Conservation (phyloP, 768 basidiomycete species). For the Chiua virens region DNA sequence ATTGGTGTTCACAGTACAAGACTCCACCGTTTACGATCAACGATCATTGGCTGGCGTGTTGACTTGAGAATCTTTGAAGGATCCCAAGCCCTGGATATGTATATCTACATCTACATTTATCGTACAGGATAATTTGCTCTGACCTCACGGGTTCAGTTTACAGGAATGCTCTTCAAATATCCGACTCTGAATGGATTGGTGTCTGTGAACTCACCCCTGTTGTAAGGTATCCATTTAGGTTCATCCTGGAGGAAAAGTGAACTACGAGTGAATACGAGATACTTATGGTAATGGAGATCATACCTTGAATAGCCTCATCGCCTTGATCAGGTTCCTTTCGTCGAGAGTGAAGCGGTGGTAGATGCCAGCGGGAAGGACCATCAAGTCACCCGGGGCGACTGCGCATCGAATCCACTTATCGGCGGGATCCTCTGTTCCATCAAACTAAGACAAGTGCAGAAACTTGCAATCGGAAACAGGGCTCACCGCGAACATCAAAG, state of each 20-base stretch:
- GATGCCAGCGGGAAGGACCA: conserved; percentile 89
- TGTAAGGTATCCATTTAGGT: conserved; percentile 85
- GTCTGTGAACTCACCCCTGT: conserved; percentile 63
- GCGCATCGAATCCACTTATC: conserved; percentile 83
- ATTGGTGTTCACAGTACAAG: neutral
- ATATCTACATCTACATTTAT: neutral
- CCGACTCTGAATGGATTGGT: conserved; percentile 57
- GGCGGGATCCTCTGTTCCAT: conserved; percentile 53
- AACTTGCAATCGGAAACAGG: neutral
- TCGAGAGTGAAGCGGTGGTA: conserved; percentile 93
- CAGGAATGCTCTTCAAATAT: conserved; percentile 55
- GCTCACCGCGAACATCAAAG: conserved; percentile 78
- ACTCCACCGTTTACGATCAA: neutral
- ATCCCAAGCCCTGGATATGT: too few species aligned
- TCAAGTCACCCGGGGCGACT: conserved; percentile 74
- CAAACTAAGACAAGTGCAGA: neutral
- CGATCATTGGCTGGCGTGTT: neutral
- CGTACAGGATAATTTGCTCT: neutral
- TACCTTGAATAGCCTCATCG: conserved; percentile 85
- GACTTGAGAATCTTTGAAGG: neutral
- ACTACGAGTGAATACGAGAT: neutral
- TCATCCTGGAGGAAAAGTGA: conserved; percentile 59
- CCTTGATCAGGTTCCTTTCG: conserved; percentile 66
- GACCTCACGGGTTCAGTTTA: conserved; percentile 20
- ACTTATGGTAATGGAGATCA: conserved; percentile 5